Evolutionary conservation across 2,329 filamentous ascomycete species (phyloP).

Genomic region (Trichoderma koningiopsis): DNA sequence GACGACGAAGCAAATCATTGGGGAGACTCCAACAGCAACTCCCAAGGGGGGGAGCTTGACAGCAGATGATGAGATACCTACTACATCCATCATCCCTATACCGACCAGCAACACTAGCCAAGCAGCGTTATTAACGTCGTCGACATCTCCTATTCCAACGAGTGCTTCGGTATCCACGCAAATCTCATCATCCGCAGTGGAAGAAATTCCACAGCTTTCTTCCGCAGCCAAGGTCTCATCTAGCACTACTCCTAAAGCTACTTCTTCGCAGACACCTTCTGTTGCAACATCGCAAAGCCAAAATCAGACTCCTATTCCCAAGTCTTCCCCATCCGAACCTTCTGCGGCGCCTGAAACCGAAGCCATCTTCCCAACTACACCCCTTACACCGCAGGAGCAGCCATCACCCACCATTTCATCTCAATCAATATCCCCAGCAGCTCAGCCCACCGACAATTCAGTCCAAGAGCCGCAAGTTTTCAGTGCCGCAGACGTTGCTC

Average conservation of each 20-base stretch:
- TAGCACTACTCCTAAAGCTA: background rate
- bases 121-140: background rate
- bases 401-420: background rate
- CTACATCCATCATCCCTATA: background rate
- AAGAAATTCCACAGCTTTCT: background rate
- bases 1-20: background rate
- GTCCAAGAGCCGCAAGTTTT: slow-evolving; percentile 2
- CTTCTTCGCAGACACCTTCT: slow-evolving; percentile 1
- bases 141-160: background rate
- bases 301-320: slow-evolving; percentile 27
- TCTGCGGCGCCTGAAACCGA: background rate
- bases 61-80: background rate
- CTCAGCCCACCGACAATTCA: slow-evolving; percentile 4
- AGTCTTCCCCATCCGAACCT: background rate
- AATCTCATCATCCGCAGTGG: background rate
- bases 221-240: background rate
- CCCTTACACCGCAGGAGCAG: background rate
- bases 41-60: background rate
- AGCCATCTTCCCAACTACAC: background rate
- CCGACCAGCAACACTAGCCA: background rate
- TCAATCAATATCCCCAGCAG: background rate
- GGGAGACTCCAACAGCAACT: background rate
- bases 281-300: background rate
- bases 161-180: slow-evolving; percentile 5
- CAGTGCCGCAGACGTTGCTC: slow-evolving; percentile 1